Percentiles rank a stretch among this genome's conserved stretches.
These are phyloP conservation scores for Rhizopus microsporus DNA, from an alignment of 371 early-diverging fungal genomes.

Conservation along the genomic window DNA sequence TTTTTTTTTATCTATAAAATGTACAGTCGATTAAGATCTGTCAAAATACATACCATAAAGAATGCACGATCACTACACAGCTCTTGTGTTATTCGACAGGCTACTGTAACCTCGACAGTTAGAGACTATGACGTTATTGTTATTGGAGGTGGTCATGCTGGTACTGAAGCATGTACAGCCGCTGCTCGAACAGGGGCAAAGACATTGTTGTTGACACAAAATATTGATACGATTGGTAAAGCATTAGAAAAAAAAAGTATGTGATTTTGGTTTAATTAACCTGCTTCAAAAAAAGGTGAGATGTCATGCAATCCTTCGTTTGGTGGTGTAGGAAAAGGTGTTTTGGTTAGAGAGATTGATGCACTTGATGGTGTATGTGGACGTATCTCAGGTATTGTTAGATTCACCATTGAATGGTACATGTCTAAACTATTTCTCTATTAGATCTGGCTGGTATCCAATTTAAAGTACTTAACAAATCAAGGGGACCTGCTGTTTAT, in stretches of 20 bases:
- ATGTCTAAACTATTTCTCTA: neutral
- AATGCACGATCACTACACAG: conserved; percentile 4
- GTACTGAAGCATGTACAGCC: conserved; percentile 85
- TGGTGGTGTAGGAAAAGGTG: conserved; percentile 87
- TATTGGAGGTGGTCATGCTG: conserved; percentile 90
- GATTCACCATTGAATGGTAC: neutral
- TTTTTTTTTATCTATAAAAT: conserved; percentile 1
- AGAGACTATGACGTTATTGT: conserved; percentile 71
- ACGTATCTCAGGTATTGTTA: conserved; percentile 58
- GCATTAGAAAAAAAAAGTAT: neutral
- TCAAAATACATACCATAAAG: conserved; percentile 1
- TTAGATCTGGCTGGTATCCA: conserved; percentile 82
- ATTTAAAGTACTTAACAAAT: conserved; percentile 82
- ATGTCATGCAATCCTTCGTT: conserved; percentile 92
- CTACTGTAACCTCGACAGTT: neutral
- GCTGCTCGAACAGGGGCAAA: conserved; percentile 80
- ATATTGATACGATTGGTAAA: conserved; percentile 72
- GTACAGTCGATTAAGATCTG: conserved; percentile 13
- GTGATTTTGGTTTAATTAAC: neutral
- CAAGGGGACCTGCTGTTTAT: conserved; percentile 88
- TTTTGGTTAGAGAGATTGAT: conserved; percentile 80
- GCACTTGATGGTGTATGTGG: conserved; percentile 87
- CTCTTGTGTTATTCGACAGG: conserved; percentile 3
- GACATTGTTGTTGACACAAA: conserved; percentile 79
- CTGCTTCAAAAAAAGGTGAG: conserved; percentile 53